Base-by-base conservation (phyloP, 768 basidiomycete genomes). In the Lactarius hengduanensis region DNA sequence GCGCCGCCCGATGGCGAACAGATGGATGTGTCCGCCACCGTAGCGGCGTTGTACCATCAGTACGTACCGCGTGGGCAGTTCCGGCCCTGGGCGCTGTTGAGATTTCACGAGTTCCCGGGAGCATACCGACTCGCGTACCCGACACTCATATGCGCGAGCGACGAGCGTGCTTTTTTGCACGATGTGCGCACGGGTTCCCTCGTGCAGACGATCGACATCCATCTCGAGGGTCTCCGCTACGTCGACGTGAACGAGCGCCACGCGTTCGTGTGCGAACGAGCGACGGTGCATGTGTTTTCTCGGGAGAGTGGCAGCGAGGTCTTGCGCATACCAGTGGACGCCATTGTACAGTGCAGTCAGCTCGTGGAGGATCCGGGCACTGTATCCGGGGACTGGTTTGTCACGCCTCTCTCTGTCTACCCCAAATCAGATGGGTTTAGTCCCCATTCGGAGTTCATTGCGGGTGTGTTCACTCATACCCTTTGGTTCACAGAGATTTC, bases 61-160 rank as follows among this genome's bases (percentile, higher is more conserved):
- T 62, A 66, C 64, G 62, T 55, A 2, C 65, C 62, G 1, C 76
- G 78, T 8, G 88, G 87, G 0, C 83, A 82, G 59, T 91, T 92
- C 73, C 77, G 74, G 34, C 84, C 90, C 0, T 89, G 87, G 83
- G 84, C 85, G 0, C 74, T 87, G 28, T 75, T 92, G 13, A 72
- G 72, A 4, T 75, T 81, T 58, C 85, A 86, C 5, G 78, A 77
- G 32, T 8, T n/a, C 16, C 72, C 76, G 5, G 75, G 71, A 4
- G 90, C 90, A 0, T 91, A 83, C 74, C 83, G 89, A 18, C 84
- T 90, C 65, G 85, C 85, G 9, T 88, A 87, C 72, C 90, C 90
- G 1, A 83, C 80, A 13, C 77, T 93, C 8, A 75, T 89, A 2
- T 83, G 84, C 3, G 81, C 82, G 0, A 78, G 80, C 1, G 34